Evolutionary conservation across 495 filamentous ascomycete species (phyloP), one percentile per base, ranked within the genome.

Genomic region (Usnea hakonensis): DNA sequence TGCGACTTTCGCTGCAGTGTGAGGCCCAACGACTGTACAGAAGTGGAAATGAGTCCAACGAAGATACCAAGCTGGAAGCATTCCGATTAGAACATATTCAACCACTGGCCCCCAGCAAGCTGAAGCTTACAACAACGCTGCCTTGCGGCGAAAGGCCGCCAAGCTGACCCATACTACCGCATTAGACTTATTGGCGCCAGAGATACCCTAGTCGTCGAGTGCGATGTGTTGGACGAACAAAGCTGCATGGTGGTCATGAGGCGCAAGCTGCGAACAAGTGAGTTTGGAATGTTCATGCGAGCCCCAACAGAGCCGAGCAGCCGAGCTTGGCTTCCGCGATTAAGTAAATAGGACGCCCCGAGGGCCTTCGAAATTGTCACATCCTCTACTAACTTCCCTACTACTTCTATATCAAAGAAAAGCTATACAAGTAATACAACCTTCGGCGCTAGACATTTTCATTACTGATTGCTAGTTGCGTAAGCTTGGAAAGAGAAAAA

Each of bases 1-100:
- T 99, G 94, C 61, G 93, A 97, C 74, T 99, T 99, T 72, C 94
- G 90, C 77, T 99, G 94, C 26, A 97, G 83, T n/a, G 94, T 99
- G 65, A 99, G 83, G 66, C 94, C 94, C 68, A 99, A 78, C 71
- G 90, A 95, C 72, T 99, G 94, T 23, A 97, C 81, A 69, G 90
- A 91, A 53, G 94, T 96, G 64, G 92, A 96, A 60, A 96, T 68
- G 60, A 99, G 81, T 65, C 94, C 94, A 71, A 97, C 93, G 56
- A 96, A 72, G 71, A 97, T 90, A 65, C 94, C 94, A 69, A 99
- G 80, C 90, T 95, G 30, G 53, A n/a, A 43, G 26, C n/a, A 26
- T 38, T 53, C 52, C 21, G 48, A 69, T 72, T 44, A 55, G 56
- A 14, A 21, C 41, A 41, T 30, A 35, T 11, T 30, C 28, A 36